phyloP scores from a whole-genome alignment of 164 flowering plant genomes.

The Taxillus chinensis region DNA sequence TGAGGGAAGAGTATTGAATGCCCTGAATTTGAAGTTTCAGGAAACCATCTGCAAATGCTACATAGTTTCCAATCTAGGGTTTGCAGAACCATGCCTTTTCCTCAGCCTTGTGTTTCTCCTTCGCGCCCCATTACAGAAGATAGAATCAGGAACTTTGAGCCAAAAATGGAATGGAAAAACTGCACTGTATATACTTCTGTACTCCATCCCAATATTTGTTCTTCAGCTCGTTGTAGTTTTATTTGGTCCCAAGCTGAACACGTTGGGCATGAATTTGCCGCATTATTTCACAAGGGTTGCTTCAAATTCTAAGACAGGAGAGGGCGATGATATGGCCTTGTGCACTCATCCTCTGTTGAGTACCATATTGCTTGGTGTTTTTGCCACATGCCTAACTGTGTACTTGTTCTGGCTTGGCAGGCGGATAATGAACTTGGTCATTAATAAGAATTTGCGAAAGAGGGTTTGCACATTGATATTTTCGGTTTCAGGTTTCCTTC shows the following conservation, averaged over 20 bases:
- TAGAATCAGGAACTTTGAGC: constrained; percentile 52
- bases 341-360: constrained; percentile 90
- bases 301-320: constrained; percentile 3
- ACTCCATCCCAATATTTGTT: constrained; percentile 60
- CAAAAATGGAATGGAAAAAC: constrained; percentile 71
- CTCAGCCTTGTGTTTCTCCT: constrained; percentile 72
- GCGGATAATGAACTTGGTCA: constrained; percentile 54
- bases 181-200: constrained; percentile 48
- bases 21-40: constrained; percentile 59
- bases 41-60: constrained; percentile 73
- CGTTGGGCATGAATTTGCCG: constrained; percentile 32
- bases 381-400: constrained; percentile 38
- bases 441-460: constrained; percentile 75
- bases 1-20: constrained; percentile 34
- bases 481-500: constrained; percentile 63
- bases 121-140: constrained; percentile 65
- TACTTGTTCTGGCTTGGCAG: constrained; percentile 77
- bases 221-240: constrained; percentile 61
- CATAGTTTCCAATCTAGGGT: constrained; percentile 81
- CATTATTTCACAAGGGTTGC: constrained; percentile 44
- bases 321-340: constrained; percentile 24
- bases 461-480: constrained; percentile 65
- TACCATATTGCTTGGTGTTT: constrained; percentile 63
- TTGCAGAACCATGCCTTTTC: constrained; percentile 91
- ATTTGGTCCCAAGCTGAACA: constrained; percentile 45